These are phyloP conservation scores for Lagenaria siceraria DNA, from an alignment of 306 rosid species.

Conservation along the genomic window DNA sequence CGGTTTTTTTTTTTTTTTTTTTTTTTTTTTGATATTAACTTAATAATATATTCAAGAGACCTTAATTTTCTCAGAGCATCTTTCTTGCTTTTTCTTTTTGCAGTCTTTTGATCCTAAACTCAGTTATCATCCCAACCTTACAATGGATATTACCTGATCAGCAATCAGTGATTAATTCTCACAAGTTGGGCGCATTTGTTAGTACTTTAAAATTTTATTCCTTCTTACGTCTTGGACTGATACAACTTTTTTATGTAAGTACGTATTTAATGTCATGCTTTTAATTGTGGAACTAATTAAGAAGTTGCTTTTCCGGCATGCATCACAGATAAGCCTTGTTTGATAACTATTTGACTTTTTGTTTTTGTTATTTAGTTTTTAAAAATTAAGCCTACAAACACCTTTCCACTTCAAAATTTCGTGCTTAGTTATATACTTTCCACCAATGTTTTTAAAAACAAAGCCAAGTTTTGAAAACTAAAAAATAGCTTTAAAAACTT, in stretches of 20 bases:
- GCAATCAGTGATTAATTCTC: slow-evolving; percentile 36
- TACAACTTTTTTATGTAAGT: slow-evolving; percentile 80
- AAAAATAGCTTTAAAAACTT: no score
- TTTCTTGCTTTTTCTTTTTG: slow-evolving; percentile 19
- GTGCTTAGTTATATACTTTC: no score
- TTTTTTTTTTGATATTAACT: neutral
- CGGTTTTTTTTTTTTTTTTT: neutral
- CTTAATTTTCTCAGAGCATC: neutral
- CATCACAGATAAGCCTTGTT: neutral
- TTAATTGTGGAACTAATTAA: neutral
- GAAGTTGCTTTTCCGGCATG: neutral
- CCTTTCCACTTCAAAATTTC: no score
- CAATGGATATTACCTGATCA: slow-evolving; percentile 71
- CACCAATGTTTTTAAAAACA: no score
- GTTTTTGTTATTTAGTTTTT: no score
- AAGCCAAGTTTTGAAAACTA: no score
- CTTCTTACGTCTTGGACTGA: slow-evolving; percentile 47
- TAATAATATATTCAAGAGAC: neutral
- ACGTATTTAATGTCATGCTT: neutral
- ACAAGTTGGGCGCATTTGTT: slow-evolving; percentile 25
- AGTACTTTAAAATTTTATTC: slow-evolving; percentile 48
- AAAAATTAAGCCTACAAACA: no score
- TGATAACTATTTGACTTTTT: no score
- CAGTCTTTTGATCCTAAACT: slow-evolving; percentile 63
- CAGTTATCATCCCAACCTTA: slow-evolving; percentile 55